A percentile compares a stretch with the other conserved stretches of the same genome.
phyloP scores from a whole-genome alignment of 257 asterid species.

The Thymus mandschuricus region DNA sequence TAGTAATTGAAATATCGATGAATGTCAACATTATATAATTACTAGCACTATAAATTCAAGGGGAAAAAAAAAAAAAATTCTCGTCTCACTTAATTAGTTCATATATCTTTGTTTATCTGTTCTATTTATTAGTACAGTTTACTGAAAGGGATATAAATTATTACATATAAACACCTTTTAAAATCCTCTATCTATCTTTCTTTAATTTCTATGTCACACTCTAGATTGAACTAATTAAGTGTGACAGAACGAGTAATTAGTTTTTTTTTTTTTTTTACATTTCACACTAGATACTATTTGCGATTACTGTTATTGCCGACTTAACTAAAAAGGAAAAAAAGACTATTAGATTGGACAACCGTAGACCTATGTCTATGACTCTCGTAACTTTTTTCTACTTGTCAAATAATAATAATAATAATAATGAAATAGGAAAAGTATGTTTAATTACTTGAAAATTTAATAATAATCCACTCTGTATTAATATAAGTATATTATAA shows the following conservation, averaged over 20 bases:
- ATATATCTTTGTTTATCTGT: no score
- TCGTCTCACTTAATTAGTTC: no score
- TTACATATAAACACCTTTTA: no score
- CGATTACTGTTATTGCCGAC: not conserved
- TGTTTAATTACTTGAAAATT: not conserved
- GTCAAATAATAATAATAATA: not conserved
- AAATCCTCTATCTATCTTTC: no score
- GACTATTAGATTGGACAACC: conserved; percentile 20
- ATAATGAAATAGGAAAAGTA: no score
- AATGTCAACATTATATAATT: not conserved
- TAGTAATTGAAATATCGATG: not conserved
- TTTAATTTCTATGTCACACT: no score
- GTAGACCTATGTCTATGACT: conserved; percentile 22
- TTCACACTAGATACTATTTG: not conserved
- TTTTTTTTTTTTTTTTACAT: not conserved
- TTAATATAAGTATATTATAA: not conserved
- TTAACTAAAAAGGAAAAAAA: not conserved
- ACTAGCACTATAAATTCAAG: not conserved
- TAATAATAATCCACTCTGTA: not conserved
- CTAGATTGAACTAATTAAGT: no score
- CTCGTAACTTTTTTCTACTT: conserved; percentile 10
- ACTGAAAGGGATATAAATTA: no score
- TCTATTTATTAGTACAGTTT: no score
- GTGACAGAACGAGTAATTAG: no score
- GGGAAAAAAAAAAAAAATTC: no score